These are phyloP conservation scores for Cercospora brassicicola DNA, from an alignment of 2,329 filamentous ascomycete species.

Conservation along the genomic window DNA sequence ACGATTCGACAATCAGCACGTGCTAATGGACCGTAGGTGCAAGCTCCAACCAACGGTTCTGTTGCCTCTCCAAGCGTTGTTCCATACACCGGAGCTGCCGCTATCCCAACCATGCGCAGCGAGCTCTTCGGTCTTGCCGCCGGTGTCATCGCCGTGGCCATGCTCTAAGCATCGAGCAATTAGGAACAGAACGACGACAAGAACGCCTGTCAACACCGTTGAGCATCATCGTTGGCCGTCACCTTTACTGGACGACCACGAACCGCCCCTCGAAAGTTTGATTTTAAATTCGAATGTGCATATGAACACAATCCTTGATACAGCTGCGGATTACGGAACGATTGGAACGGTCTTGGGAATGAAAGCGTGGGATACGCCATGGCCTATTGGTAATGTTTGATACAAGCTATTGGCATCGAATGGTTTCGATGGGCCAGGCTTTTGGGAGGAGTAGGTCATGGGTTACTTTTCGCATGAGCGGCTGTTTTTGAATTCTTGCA, in stretches of 20 bases:
- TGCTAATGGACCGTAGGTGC: too few species aligned
- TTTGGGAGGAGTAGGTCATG: background rate
- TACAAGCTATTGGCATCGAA: background rate
- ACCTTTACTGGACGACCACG: background rate
- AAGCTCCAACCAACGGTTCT: slow-evolving; percentile 24
- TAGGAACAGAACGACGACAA: too few species aligned
- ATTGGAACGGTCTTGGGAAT: background rate
- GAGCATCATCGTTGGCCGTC: slow-evolving; percentile 15
- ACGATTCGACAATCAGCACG: too few species aligned
- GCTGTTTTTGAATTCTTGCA: slow-evolving; percentile 6
- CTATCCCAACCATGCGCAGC: slow-evolving; percentile 27
- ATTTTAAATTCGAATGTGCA: slow-evolving; percentile 31
- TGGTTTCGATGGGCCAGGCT: background rate
- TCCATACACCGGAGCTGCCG: slow-evolving; percentile 38
- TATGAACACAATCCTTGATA: slow-evolving; percentile 28
- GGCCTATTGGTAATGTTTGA: slow-evolving; percentile 12
- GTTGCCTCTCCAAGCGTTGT: slow-evolving; percentile 19
- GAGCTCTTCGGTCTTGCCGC: slow-evolving; percentile 36
- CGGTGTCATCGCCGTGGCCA: slow-evolving; percentile 33
- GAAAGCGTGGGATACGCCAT: background rate
- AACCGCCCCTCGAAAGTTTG: slow-evolving; percentile 14
- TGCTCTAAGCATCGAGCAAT: slow-evolving; percentile 33
- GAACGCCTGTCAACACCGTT: too few species aligned
- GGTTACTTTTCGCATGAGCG: background rate
- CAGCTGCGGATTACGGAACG: slow-evolving; percentile 4